Conservation (phyloP, 2,329 filamentous ascomycete species). For the Cercospora brassicicola region DNA sequence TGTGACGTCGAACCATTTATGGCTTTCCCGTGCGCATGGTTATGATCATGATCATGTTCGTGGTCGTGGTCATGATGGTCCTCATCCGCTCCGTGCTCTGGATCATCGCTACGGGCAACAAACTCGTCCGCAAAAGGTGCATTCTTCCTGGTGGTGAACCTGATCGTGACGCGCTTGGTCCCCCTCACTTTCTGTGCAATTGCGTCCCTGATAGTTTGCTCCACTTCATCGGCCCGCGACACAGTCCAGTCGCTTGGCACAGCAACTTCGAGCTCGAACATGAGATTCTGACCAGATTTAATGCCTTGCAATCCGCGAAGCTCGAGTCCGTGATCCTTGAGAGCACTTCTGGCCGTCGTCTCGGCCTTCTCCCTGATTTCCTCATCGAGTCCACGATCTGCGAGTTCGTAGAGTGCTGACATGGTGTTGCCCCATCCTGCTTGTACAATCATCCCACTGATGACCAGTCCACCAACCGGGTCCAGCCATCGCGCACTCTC, state of each 20-base stretch:
- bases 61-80: slow-evolving; percentile 29
- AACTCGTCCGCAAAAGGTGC: slow-evolving; percentile 69
- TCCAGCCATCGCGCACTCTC: slow-evolving; percentile 88
- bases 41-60: slow-evolving; percentile 32
- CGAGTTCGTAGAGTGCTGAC: slow-evolving; percentile 79
- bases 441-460: slow-evolving; percentile 89
- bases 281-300: slow-evolving; percentile 95
- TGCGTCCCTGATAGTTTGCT: slow-evolving; percentile 69
- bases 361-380: slow-evolving; percentile 75
- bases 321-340: slow-evolving; percentile 51
- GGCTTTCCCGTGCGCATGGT: slow-evolving; percentile 21
- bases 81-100: slow-evolving; percentile 25
- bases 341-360: slow-evolving; percentile 53
- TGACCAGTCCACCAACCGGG: slow-evolving; percentile 86
- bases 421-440: slow-evolving; percentile 85
- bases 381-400: slow-evolving; percentile 83
- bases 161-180: slow-evolving; percentile 77
- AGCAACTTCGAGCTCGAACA: slow-evolving; percentile 84
- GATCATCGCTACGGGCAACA: slow-evolving; percentile 32
- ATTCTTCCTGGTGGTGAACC: slow-evolving; percentile 64
- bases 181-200: slow-evolving; percentile 78
- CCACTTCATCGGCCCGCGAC: slow-evolving; percentile 66
- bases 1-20: slow-evolving; percentile 10
- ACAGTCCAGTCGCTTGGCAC: slow-evolving; percentile 77
- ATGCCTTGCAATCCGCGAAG: slow-evolving; percentile 80